These are phyloP conservation scores for Entoloma clypeatum DNA, from an alignment of 1,284 basidiomycete genomes.

Conservation along the genomic window DNA sequence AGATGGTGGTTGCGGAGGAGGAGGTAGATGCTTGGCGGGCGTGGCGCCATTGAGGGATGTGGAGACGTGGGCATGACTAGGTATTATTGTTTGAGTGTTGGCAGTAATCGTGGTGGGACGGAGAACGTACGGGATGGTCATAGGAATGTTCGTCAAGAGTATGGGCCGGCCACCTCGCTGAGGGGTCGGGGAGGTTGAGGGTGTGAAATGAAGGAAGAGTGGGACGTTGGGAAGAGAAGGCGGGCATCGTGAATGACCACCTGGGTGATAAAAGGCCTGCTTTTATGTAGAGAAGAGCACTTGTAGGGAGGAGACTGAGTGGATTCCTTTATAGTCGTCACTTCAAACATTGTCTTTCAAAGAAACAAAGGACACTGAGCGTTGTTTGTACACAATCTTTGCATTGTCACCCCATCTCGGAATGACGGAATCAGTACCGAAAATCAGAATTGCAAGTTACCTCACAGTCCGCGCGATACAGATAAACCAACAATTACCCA, in stretches of 20 bases:
- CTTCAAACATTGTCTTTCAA: conserved; percentile 13
- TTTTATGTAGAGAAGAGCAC: conserved; percentile 26
- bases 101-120: neutral
- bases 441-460: conserved; percentile 52
- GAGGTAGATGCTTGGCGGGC: conserved; percentile 28
- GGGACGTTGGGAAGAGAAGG: conserved; percentile 37
- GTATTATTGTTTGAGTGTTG: conserved; percentile 3
- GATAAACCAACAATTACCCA: conserved; percentile 6
- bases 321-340: conserved; percentile 17
- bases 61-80: conserved; percentile 18
- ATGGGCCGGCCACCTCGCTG: conserved; percentile 21
- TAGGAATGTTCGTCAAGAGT: conserved; percentile 28
- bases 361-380: neutral
- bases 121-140: conserved; percentile 29
- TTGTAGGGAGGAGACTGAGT: conserved; percentile 15
- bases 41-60: conserved; percentile 18
- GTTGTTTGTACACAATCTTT: conserved; percentile 2
- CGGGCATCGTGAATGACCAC: conserved; percentile 35
- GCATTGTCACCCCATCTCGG: conserved; percentile 5
- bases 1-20: conserved; percentile 31
- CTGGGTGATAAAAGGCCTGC: conserved; percentile 33
- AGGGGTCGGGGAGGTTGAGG: conserved; percentile 41
- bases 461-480: conserved; percentile 1
- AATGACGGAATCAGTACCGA: conserved; percentile 49
- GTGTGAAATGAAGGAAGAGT: conserved; percentile 56